phyloP scores from a whole-genome alignment of 2,329 filamentous ascomycete genomes.

The Pseudogymnoascus sp. region DNA sequence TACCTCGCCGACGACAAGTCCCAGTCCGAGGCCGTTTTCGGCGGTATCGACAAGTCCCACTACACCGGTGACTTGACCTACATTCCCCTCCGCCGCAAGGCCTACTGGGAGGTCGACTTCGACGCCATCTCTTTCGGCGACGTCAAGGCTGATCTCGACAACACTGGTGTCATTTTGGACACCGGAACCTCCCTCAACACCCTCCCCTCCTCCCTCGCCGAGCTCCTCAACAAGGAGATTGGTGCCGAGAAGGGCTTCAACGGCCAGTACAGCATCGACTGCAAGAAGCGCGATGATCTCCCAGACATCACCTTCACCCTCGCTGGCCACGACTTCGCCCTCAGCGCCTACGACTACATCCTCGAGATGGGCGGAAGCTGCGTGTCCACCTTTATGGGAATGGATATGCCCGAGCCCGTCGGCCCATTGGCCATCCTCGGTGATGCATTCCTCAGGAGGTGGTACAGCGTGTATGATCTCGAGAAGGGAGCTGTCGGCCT shows the following conservation, averaged over 20 bases:
- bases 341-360: slow-evolving; percentile 84
- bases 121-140: slow-evolving; percentile 85
- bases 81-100: slow-evolving; percentile 93
- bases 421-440: slow-evolving; percentile 93
- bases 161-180: slow-evolving; percentile 94
- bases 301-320: slow-evolving; percentile 90
- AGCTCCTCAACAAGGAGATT: slow-evolving; percentile 95
- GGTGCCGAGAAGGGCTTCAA: slow-evolving; percentile 97
- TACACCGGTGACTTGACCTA: slow-evolving; percentile 80
- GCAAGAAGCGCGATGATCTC: slow-evolving; percentile 70
- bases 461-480: slow-evolving; percentile 95
- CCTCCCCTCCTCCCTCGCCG: slow-evolving; percentile 81
- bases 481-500: slow-evolving; percentile 83
- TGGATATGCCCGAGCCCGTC: slow-evolving; percentile 76
- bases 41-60: slow-evolving; percentile 76
- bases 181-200: slow-evolving; percentile 97
- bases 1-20: slow-evolving; percentile 76
- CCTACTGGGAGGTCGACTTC: slow-evolving; percentile 99
- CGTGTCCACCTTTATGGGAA: slow-evolving; percentile 96
- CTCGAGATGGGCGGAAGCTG: slow-evolving; percentile 92
- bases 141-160: slow-evolving; percentile 78
- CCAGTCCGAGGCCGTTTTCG: slow-evolving; percentile 82
- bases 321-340: slow-evolving; percentile 86
- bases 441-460: slow-evolving; percentile 75
- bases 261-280: slow-evolving; percentile 93